Conservation (phyloP, 2,329 filamentous ascomycete genomes). For the Claviceps sp. region DNA sequence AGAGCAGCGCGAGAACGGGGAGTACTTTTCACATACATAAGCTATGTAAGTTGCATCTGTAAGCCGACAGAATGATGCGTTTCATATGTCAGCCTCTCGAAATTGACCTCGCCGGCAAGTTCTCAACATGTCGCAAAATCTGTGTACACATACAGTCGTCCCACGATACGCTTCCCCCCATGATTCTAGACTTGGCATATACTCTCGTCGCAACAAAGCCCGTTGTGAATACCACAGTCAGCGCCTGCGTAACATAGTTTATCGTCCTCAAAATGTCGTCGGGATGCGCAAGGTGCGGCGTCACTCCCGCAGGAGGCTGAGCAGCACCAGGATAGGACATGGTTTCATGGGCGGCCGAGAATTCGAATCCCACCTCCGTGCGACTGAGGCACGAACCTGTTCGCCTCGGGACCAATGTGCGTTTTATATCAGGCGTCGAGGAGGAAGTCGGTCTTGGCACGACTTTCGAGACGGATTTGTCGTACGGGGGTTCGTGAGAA, state of each 20-base stretch:
- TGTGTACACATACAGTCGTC: conserved; percentile 16
- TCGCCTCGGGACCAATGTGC: too few relatives aligned
- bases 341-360: not conserved
- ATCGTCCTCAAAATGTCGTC: conserved; percentile 14
- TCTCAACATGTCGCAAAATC: not conserved
- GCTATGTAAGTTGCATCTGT: conserved; percentile 11
- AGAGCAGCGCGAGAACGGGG: too few relatives aligned
- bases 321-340: conserved; percentile 11
- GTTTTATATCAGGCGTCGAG: too few relatives aligned
- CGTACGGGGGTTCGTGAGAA: too few relatives aligned
- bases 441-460: too few relatives aligned
- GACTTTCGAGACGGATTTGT: too few relatives aligned
- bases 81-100: not conserved
- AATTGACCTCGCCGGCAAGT: not conserved
- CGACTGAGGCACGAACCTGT: too few relatives aligned
- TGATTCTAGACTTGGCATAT: conserved; percentile 13
- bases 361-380: too few relatives aligned
- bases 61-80: not conserved
- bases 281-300: conserved; percentile 14
- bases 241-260: conserved; percentile 15
- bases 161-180: conserved; percentile 7
- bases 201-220: conserved; percentile 14
- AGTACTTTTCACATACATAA: conserved; percentile 7
- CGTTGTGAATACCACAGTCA: conserved; percentile 15
- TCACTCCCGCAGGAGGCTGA: conserved; percentile 15